Conservation (phyloP, 2,329 filamentous ascomycete genomes). For the Epichloe sibirici region DNA sequence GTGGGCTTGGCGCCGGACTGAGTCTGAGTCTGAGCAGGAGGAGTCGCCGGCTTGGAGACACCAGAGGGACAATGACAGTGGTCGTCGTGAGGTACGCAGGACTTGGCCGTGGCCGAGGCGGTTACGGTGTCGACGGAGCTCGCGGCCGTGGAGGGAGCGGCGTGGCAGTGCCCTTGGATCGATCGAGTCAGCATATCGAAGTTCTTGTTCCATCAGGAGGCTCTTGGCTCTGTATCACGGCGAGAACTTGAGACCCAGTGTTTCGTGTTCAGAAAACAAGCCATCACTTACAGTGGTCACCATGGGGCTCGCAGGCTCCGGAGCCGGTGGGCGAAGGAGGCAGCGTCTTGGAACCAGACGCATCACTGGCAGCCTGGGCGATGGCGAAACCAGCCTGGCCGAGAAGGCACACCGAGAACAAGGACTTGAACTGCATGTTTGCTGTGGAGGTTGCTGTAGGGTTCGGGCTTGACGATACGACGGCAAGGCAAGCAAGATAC, state of each 20-base stretch:
- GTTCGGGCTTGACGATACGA: not conserved
- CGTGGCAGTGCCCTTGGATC: conserved; percentile 9
- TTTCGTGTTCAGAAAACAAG: not conserved
- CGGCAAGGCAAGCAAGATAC: not conserved
- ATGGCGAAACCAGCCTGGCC: conserved; percentile 6
- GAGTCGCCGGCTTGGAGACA: conserved; percentile 6
- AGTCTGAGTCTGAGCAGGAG: conserved; percentile 6
- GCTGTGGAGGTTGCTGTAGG: not conserved
- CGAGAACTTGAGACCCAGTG: no score
- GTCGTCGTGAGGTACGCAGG: conserved; percentile 7
- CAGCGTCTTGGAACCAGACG: conserved; percentile 2
- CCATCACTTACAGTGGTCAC: conserved; percentile 8
- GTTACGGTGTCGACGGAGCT: not conserved
- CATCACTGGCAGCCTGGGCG: conserved; percentile 1
- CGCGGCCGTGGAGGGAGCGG: not conserved
- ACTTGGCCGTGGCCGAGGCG: not conserved
- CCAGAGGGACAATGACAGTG: conserved; percentile 9
- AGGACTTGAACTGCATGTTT: conserved; percentile 7
- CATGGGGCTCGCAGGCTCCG: conserved; percentile 9
- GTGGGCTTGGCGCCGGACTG: not conserved
- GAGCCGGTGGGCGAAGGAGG: conserved; percentile 11
- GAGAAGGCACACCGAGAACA: conserved; percentile 8
- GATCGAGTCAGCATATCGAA: not conserved
- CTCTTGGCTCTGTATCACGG: no score
- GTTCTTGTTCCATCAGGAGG: no score